phyloP scores from a whole-genome alignment of 768 basidiomycete species.

The Daedaleopsis sinensis region DNA sequence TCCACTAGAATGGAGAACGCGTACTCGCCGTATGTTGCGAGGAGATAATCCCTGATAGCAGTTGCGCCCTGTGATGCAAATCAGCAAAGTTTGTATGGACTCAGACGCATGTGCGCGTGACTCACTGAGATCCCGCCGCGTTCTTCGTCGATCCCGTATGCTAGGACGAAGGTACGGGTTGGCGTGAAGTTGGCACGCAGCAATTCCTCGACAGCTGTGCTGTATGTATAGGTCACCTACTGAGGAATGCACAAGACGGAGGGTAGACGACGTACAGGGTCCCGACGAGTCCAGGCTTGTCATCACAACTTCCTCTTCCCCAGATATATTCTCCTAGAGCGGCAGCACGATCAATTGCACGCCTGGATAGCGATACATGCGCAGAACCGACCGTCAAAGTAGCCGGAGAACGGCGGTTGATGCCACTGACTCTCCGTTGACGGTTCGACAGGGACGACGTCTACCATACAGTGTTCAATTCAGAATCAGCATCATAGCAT shows the following conservation, averaged over 20 bases:
- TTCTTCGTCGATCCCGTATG: conserved; percentile 58
- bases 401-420: conserved; percentile 61
- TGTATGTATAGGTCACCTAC: conserved; percentile 9
- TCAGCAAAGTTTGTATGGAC: neutral
- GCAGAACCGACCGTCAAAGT: conserved; percentile 50
- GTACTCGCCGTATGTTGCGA: conserved; percentile 67
- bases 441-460: conserved; percentile 65
- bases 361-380: conserved; percentile 6
- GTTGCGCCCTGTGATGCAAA: conserved; percentile 53
- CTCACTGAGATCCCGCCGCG: conserved; percentile 31
- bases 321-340: conserved; percentile 59
- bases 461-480: conserved; percentile 31
- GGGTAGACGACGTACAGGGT: conserved; percentile 46
- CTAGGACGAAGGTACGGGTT: conserved; percentile 41
- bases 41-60: conserved; percentile 48
- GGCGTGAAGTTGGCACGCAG: conserved; percentile 49
- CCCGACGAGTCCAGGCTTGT: conserved; percentile 76
- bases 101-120: neutral
- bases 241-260: neutral
- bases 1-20: conserved; percentile 82
- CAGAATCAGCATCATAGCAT: neutral
- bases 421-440: conserved; percentile 52
- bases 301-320: conserved; percentile 77
- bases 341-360: too few relatives aligned
- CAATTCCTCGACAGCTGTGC: conserved; percentile 49